Base-by-base conservation (phyloP, 495 filamentous ascomycete species). In the Penicillium fimorum region DNA sequence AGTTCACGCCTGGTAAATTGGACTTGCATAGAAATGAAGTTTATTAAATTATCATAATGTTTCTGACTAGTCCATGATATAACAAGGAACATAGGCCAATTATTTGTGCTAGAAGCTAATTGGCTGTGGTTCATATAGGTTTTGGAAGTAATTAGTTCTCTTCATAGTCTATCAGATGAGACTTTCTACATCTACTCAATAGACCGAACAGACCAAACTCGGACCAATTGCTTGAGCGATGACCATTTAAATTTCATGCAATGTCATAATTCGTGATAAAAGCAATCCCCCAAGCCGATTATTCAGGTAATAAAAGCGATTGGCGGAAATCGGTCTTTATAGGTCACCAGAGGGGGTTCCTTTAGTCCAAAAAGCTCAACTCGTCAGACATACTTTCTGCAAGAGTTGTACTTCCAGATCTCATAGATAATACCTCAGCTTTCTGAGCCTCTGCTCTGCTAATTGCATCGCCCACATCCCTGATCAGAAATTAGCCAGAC, bases 381-480 rank as follows among this genome's bases (percentile, higher is more conserved):
- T 49, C n/a, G 17, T 32, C 55, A 40, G 46, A 50, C 42, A 59
- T 13, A 3, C 12, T 37, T 5, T 35, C 30, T 13, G 8, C 33
- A 8, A 50, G 30, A 5, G 11, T 15, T 38, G 20, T 44, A n/a
- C 22, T 18, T 32, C 11, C 15, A 18, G 42, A 9, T 35, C 20
- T 9, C 17, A 29, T 27, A 22, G 45, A 47, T 7, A 40, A 57
- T 25, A 50, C 30, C 32, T 55, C 32, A 3, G 33, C 5, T 18
- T 58, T 47, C n/a, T 51, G 41, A 20, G 7, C n/a, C 30, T 52
- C 57, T 18, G 60, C 60, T 22, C 46, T 63, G 22, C 50, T 50
- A 32, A 86, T 60, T 22, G 79, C 75, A 38, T 61, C 54, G 12
- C 71, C 33, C n/a, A 86, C 49, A 52, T 81, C 65, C 45, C 80